These are phyloP conservation scores for Saposhnikovia divaricata DNA, from an alignment of 129 eudicot species.

Conservation along the genomic window DNA sequence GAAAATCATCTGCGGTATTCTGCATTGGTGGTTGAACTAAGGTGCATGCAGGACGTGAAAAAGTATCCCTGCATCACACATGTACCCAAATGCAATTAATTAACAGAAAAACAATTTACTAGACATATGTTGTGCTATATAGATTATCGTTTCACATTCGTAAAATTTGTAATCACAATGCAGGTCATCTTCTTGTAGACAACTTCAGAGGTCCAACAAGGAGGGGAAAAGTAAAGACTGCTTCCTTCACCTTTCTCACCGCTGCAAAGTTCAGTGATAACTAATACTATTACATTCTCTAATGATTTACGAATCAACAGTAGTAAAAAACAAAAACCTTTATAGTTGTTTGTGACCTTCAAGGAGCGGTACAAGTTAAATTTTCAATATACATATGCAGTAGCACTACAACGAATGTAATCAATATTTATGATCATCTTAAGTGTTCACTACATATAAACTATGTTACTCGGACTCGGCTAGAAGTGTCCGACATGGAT, in stretches of 20 bases:
- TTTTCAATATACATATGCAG: neutral
- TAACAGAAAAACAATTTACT: constrained; percentile 3
- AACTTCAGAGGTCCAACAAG: neutral
- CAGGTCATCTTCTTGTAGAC: neutral
- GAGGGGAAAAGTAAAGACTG: neutral
- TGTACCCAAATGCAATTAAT: constrained; percentile 7
- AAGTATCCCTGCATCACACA: constrained; percentile 65
- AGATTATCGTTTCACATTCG: neutral
- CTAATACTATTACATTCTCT: neutral
- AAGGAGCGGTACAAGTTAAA: neutral
- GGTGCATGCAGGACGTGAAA: constrained; percentile 87
- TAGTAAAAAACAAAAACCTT: neutral
- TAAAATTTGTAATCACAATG: neutral
- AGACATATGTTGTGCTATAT: neutral
- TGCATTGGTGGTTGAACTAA: constrained; percentile 79
- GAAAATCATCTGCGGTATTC: constrained; percentile 36
- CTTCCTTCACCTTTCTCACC: neutral
- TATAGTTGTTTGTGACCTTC: neutral
- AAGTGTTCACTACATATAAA: too few species aligned
- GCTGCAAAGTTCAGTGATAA: neutral
- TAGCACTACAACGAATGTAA: neutral
- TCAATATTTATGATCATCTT: neutral
- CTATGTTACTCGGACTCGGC: too few species aligned
- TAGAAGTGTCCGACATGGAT: too few species aligned
- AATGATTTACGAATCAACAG: neutral